phyloP scores from a whole-genome alignment of 345 rosid genomes.

The Salix udensis region DNA sequence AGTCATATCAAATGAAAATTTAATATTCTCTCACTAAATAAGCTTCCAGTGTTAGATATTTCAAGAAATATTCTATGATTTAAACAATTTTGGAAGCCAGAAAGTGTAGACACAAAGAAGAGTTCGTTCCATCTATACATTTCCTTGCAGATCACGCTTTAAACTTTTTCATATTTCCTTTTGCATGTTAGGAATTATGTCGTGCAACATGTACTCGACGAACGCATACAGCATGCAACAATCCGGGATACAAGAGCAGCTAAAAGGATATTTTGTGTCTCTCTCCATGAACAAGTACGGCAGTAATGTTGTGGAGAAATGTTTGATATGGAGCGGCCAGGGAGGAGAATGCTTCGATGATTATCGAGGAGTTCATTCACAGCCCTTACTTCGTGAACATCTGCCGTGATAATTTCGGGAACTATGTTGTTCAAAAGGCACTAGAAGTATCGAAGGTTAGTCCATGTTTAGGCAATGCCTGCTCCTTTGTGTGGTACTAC shows the following conservation, averaged over 20 bases:
- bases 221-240: conserved; percentile 3
- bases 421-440: conserved; percentile 42
- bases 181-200: conserved; percentile 41
- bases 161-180: background rate
- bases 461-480: too few species aligned
- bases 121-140: too few species aligned
- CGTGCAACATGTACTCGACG: conserved; percentile 36
- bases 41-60: too few species aligned
- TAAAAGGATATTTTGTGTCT: conserved; percentile 23
- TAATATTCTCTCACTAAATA: too few species aligned
- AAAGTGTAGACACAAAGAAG: too few species aligned
- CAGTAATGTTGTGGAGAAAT: conserved; percentile 54
- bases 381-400: conserved; percentile 13
- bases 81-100: too few species aligned
- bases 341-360: conserved; percentile 6
- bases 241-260: conserved; percentile 13
- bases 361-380: conserved; percentile 29
- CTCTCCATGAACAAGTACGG: conserved; percentile 39
- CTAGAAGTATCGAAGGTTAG: conserved; percentile 25
- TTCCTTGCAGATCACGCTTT: too few species aligned
- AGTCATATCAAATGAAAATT: too few species aligned
- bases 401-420: conserved; percentile 31
- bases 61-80: too few species aligned
- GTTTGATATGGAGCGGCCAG: conserved; percentile 13
- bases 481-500: too few species aligned